These are phyloP conservation scores for Wickerhamomyces strasburgensis DNA, from an alignment of 805 yeast genomes.

Conservation along the genomic window DNA sequence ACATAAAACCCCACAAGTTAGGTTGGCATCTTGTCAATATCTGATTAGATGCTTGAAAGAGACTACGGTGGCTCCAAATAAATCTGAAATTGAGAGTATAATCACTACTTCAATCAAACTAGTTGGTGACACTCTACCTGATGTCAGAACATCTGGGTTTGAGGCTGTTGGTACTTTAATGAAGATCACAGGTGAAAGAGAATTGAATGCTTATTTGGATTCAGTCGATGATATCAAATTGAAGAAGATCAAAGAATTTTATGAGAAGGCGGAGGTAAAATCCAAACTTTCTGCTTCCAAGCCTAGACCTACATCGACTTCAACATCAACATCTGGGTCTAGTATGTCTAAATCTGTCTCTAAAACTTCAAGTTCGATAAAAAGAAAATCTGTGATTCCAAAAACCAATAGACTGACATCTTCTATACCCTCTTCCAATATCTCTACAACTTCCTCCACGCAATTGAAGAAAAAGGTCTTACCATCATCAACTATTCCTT, in stretches of 20 bases:
- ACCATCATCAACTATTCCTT: constrained; percentile 41
- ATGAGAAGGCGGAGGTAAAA: constrained; percentile 50
- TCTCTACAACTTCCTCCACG: constrained; percentile 6
- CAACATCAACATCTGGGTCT: constrained; percentile 9
- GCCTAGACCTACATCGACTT: constrained; percentile 24
- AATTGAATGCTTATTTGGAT: constrained; percentile 53
- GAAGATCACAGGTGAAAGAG: constrained; percentile 77
- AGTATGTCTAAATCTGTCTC: constrained; percentile 8
- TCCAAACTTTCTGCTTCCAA: constrained; percentile 30
- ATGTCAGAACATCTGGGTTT: constrained; percentile 73
- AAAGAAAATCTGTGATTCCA: constrained; percentile 11
- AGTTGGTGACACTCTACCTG: constrained; percentile 79
- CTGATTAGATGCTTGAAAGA: constrained; percentile 57
- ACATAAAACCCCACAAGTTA: constrained; percentile 81
- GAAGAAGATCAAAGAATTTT: constrained; percentile 59
- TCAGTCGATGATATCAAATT: constrained; percentile 74
- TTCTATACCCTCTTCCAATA: constrained; percentile 5
- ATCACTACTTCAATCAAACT: constrained; percentile 54
- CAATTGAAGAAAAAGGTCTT: constrained; percentile 8
- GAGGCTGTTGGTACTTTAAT: constrained; percentile 75
- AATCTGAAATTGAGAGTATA: constrained; percentile 51
- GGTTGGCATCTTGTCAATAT: constrained; percentile 62
- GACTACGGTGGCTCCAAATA: constrained; percentile 44
- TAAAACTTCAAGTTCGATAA: constrained; percentile 3
- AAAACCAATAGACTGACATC: constrained; percentile 9